Conservation (phyloP, 768 basidiomycete genomes). For the Collybiopsis luxurians region DNA sequence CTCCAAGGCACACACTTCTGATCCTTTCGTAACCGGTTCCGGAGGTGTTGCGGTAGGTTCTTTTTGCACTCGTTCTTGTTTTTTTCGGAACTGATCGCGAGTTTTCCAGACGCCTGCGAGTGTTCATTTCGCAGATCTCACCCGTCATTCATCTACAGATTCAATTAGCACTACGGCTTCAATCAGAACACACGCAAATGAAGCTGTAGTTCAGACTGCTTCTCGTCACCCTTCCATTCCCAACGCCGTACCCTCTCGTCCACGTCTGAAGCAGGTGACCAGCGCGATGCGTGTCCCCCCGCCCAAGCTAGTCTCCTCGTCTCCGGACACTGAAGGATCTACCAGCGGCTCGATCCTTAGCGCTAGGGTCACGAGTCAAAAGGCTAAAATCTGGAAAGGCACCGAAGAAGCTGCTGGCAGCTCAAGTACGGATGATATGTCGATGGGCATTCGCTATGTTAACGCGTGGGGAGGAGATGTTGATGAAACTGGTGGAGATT, state of each 20-base stretch:
- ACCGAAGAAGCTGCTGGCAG: constrained; percentile 25
- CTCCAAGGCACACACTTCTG: constrained; percentile 15
- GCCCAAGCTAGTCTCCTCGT: constrained; percentile 41
- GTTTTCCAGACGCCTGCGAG: constrained; percentile 27
- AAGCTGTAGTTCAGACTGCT: constrained; percentile 46
- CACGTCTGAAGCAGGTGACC: constrained; percentile 71
- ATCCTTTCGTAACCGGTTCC: constrained; percentile 41
- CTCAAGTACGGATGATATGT: constrained; percentile 57
- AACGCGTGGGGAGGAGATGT: constrained; percentile 60
- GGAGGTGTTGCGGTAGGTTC: constrained; percentile 40
- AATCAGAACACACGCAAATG: constrained; percentile 33
- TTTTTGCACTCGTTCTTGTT: constrained; percentile 45
- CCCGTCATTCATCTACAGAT: constrained; percentile 32
- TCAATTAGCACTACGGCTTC: constrained; percentile 33
- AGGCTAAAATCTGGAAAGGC: constrained; percentile 52
- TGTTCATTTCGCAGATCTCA: constrained; percentile 38
- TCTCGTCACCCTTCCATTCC: constrained; percentile 22
- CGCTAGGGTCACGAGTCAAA: constrained; percentile 59
- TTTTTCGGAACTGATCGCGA: background rate
- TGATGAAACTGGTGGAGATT: background rate
- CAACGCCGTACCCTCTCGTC: constrained; percentile 29
- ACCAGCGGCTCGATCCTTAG: constrained; percentile 14
- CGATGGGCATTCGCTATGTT: constrained; percentile 69
- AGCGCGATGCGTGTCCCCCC: constrained; percentile 64
- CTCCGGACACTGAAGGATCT: constrained; percentile 21